Base-by-base conservation (phyloP, 2,329 filamentous ascomycete genomes). In the Pseudocercospora crystallina region DNA sequence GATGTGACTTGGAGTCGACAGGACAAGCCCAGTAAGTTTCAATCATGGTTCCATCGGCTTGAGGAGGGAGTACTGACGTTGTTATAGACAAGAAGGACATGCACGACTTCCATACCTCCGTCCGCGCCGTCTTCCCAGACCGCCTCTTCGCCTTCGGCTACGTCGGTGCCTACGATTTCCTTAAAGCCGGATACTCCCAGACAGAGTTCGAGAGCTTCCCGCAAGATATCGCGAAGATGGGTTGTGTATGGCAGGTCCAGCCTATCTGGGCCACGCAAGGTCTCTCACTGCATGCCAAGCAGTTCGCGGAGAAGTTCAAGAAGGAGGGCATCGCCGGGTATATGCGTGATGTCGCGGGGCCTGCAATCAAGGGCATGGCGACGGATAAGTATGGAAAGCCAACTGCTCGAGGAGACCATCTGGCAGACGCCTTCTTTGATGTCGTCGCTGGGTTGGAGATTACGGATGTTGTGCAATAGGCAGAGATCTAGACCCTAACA, bases 221-320 rank as follows among this genome's bases (percentile, higher is more conserved):
- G 8, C 42, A 41, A 39, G 48, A 51, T 15, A 51, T 51, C 12
- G 48, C 48, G 11, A 45, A 46, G 12, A 8, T 51, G 5, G 48
- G 48, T 5, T 46, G 41, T 41, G 48, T 51, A 1, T 51, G 48
- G 48, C 48, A 51, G 15, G 48, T 51, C 7, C 48, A 51, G 37
- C 48, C 48, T 2, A 51, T 51, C 29, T 51, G 48, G 48, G 48
- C 48, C n/a, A 51, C 48, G 12, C 48, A 51, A 42, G 48, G 48
- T 8, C 48, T 46, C 7, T 40, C 33, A 15, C 29, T 51, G 31
- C 48, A 51, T 15, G 48, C 48, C 2, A 41, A 51, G 29, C 35
- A 51, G 20, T 51, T 51, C 29, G 48, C 48, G 10, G 35, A 51
- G 35, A 51, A 46, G 15, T 51, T 51, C 42, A 51, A 51, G 42